Percentiles rank a stretch among this genome's conserved stretches.
Evolutionary conservation across 2,329 filamentous ascomycete species (phyloP).

Genomic region (Penicillium sp.): DNA sequence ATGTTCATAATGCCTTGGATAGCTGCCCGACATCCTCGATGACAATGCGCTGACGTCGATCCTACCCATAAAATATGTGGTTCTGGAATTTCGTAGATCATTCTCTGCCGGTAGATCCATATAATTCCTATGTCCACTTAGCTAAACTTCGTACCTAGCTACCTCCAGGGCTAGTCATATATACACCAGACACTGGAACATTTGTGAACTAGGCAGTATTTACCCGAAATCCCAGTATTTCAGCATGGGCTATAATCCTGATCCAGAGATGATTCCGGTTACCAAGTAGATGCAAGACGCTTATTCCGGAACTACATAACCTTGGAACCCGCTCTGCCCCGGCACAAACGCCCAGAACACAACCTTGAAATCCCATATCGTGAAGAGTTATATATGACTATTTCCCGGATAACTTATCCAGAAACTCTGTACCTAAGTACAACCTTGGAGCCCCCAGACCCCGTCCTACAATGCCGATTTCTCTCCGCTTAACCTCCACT

Average conservation of each 20-base stretch:
- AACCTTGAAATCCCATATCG: neutral
- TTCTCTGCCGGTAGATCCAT: neutral
- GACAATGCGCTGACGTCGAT: constrained; percentile 20
- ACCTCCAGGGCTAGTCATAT: neutral
- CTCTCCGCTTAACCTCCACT: constrained; percentile 31
- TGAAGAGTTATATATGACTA: neutral
- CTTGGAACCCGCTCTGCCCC: neutral
- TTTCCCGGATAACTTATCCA: neutral
- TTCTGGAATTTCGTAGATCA: neutral
- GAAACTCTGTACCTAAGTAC: neutral
- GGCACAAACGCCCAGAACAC: neutral
- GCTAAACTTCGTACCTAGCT: neutral
- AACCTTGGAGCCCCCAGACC: neutral
- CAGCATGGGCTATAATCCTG: neutral
- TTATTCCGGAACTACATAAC: neutral
- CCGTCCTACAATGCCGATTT: constrained; percentile 30
- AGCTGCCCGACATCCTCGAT: neutral
- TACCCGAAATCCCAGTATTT: neutral
- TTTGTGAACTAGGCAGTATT: neutral
- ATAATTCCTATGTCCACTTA: neutral
- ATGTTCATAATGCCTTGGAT: neutral
- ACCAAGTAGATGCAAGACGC: neutral
- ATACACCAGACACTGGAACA: neutral
- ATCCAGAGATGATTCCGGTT: neutral
- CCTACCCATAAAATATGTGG: neutral